phyloP scores from a whole-genome alignment of 345 rosid genomes.

The Stellera chamaejasme region DNA sequence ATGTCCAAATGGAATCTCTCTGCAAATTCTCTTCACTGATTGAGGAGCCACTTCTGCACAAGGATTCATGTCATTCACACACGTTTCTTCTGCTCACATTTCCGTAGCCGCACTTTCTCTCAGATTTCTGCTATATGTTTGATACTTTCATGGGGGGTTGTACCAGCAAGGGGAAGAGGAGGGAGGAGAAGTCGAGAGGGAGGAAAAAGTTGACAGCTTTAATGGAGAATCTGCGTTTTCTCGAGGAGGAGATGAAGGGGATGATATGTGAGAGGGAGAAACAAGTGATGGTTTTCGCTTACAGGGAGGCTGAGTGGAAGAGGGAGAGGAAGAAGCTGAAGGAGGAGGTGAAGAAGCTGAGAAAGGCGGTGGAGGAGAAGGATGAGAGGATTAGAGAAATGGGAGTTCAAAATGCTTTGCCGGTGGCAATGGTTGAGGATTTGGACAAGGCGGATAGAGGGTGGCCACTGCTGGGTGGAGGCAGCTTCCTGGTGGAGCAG shows the following conservation, averaged over 20 bases:
- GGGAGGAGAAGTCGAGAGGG: neutral
- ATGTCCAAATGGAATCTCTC: neutral
- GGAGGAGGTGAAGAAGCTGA: slow-evolving; percentile 54
- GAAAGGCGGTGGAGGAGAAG: slow-evolving; percentile 33
- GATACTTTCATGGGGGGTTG: slow-evolving; percentile 32
- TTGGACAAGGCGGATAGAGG: slow-evolving; percentile 13
- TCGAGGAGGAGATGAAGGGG: slow-evolving; percentile 36
- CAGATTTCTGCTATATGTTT: neutral
- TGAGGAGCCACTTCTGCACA: slow-evolving; percentile 19
- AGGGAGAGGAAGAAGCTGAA: slow-evolving; percentile 55
- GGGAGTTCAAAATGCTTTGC: slow-evolving; percentile 2
- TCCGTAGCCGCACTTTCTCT: slow-evolving; percentile 5
- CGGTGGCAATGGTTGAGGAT: neutral
- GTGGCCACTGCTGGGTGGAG: slow-evolving; percentile 27
- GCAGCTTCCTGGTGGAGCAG: slow-evolving; percentile 32
- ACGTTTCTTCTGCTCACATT: slow-evolving; percentile 10
- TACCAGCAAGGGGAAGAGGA: slow-evolving; percentile 33
- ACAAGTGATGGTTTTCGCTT: slow-evolving; percentile 32
- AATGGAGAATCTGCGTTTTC: slow-evolving; percentile 32
- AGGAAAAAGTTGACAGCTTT: slow-evolving; percentile 16
- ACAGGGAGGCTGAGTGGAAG: slow-evolving; percentile 62
- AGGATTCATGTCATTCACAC: slow-evolving; percentile 27
- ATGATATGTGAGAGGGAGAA: slow-evolving; percentile 41
- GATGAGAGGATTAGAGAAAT: slow-evolving; percentile 27
- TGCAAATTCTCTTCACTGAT: slow-evolving; percentile 8